Evolutionary conservation across 2,329 filamentous ascomycete species (phyloP).

Genomic region (Calonectria crousiana): DNA sequence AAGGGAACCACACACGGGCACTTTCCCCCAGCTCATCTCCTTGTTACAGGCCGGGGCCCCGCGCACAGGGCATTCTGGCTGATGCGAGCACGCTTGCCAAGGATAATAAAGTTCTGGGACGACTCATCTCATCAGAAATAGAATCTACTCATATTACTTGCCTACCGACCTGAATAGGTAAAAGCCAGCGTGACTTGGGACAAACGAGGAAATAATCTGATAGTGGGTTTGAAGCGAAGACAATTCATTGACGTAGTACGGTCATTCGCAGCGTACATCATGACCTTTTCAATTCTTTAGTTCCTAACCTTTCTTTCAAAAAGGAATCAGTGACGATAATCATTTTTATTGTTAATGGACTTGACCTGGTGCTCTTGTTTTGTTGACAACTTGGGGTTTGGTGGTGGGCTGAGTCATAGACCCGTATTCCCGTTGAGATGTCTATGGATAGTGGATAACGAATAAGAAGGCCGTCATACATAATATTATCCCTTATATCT

Average conservation of each 20-base stretch:
- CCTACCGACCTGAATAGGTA: background rate
- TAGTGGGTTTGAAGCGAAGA: background rate
- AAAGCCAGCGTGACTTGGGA: background rate
- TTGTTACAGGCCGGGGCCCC: background rate
- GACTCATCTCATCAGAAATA: no score
- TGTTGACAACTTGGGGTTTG: background rate
- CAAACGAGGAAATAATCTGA: background rate
- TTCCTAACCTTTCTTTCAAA: background rate
- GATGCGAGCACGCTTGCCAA: background rate
- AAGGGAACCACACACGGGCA: background rate
- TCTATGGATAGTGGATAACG: background rate
- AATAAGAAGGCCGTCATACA: background rate
- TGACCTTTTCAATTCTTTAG: background rate
- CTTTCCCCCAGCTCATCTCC: background rate
- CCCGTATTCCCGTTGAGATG: background rate
- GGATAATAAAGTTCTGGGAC: background rate
- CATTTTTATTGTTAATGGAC: background rate
- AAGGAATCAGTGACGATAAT: background rate
- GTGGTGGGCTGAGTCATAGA: background rate
- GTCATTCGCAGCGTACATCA: background rate
- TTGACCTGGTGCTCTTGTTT: background rate
- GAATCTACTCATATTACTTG: no score
- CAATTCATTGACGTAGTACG: background rate
- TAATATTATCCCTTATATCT: background rate
- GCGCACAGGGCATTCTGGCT: background rate